Base-by-base conservation (phyloP, 352 stramenopile species). In the Phytophthora chlamydospora region DNA sequence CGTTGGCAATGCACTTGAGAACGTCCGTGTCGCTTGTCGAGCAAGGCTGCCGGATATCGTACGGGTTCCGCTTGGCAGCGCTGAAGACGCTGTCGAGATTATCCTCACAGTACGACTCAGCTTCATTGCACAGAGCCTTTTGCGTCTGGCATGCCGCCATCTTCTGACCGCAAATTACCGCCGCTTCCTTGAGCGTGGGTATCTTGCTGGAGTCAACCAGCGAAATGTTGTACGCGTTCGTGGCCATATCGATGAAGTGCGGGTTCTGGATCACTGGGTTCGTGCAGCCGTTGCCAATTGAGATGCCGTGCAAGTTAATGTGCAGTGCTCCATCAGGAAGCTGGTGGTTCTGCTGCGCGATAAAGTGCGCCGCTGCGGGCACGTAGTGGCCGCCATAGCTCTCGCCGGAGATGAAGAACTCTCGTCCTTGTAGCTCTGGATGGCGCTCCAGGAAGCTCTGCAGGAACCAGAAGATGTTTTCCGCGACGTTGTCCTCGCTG, bases 191-290 rank as follows among this genome's bases (percentile, higher is more conserved):
- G 35, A 86, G 73, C n/a, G 53, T 46, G 11, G 66, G 60, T n/a
- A 83, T 27, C 19, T 77, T 33, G 0, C 21, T 69, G 6, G 49
- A 52, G 38, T 73, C 80, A 44, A 88, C 46, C 5, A 91, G 58
- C 41, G 77, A 85, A 44, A 91, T 58, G 59, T 89, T 91, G 73
- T 91, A 91, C 24, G 61, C 41, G 54, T 92, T 92, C 40, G 86
- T 67, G 8, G 76, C 65, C 76, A 92, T 92, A 42, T 92, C 80
- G 9, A 76, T 40, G 1, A 68, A 73, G 47, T 88, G 76, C 13
- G 58, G 60, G 42, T 64, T 72, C 64, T 87, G 76, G 17, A 79
- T 55, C 3, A 71, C 39, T 2, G 76, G 72, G 39, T 83, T 71
- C 13, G 75, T 89, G 35, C 83, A 74, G 4, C 79, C 79, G 42